Evolutionary conservation across 345 rosid species (phyloP), one percentile per base, ranked within the genome.

Genomic region (Geranium brycei): DNA sequence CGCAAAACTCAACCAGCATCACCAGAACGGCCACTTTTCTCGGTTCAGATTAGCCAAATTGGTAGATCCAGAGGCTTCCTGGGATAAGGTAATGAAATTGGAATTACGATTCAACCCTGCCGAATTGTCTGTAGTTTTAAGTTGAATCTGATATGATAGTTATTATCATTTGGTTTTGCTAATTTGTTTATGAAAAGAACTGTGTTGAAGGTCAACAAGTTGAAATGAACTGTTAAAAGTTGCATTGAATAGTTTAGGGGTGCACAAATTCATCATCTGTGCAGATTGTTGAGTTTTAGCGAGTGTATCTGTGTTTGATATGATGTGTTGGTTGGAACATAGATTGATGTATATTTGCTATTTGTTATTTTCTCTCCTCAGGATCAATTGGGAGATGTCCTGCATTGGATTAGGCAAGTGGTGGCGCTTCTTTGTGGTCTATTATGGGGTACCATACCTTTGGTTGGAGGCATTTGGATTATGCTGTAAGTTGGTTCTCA

Each of bases 301-400:
- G 3, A 47, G 53, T 6, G 53, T 47, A 47, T 47, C 11, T 2
- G 15, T 47, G 28, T 47, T 47, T 47, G 53, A 8, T 47, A 47
- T 8, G 53, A 47, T 47, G 53, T 47, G 15, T 8, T 47, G 53
- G 3, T 6, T 47, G 15, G 53, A 47, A 47, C 53, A 47, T 13
- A 0, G 15, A 17, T 17, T 38, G 64, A 65, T 58, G 17, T 18
- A 51, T 68, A 61, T 57, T 14, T 23, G 51, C 58, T 4, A 35
- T 35, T 35, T 35, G 41, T 35, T 7, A 4, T 66, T 53, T 5
- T 32, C 66, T 31, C 47, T 73, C 64, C 17, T 35, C 80, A 93
- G 97, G 99, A 93, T 81, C 97, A 90, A 81, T 73, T 93, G 69
- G 99, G 99, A 79, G 98, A 93, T 77, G 96, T 81, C 57, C 76